Base-by-base conservation (phyloP, 2,329 filamentous ascomycete genomes). In the Diaporthe vaccinii region DNA sequence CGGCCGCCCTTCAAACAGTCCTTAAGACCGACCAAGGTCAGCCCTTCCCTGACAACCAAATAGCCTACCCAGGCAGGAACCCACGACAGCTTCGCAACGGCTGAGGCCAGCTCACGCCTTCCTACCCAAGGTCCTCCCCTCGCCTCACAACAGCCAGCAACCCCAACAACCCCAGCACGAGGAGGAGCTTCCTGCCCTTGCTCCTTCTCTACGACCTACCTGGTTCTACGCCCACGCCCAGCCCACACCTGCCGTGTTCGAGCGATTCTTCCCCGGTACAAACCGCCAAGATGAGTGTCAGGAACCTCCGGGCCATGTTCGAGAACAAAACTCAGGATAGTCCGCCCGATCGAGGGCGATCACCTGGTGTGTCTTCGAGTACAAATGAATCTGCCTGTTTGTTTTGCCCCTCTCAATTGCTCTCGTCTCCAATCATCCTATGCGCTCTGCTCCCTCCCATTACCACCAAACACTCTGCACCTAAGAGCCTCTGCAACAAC, bases 301-400 rank as follows among this genome's bases (percentile, higher is more conserved):
- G 89, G 85, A 94, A 94, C 85, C 90, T 96, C 78, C 89, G 93
- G 34, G 94, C 94, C 81, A 95, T 94, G 89, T 95, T 95, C 83
- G 94, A 96, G 87, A 91, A 91, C 82, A 94, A 91, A 84, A 90
- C 89, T 82, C 90, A 91, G 79, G 86, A 87, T 75, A 92, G 90
- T 79, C 89, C 91, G 78, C 91, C 92, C 22, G 92, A 93, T 78
- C 89, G 93, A 86, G 93, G 93, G 76, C 89, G 93, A 83, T 93
- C 92, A 75, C 93, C 93, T 72, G 91, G 88, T 77, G 84, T 84
- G 77, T 84, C 82, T 77, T 84, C 84, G 78, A 78, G 82, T 71
- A 67, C 74, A 28, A 73, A 88, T 90, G 84, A 83, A 85, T 77
- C 77, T 76, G 70, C 46, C 76, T 77, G 69, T 39, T 57, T 69